Evolutionary conservation across 441 rosid species (phyloP).

Genomic region (Populus tomentosa): DNA sequence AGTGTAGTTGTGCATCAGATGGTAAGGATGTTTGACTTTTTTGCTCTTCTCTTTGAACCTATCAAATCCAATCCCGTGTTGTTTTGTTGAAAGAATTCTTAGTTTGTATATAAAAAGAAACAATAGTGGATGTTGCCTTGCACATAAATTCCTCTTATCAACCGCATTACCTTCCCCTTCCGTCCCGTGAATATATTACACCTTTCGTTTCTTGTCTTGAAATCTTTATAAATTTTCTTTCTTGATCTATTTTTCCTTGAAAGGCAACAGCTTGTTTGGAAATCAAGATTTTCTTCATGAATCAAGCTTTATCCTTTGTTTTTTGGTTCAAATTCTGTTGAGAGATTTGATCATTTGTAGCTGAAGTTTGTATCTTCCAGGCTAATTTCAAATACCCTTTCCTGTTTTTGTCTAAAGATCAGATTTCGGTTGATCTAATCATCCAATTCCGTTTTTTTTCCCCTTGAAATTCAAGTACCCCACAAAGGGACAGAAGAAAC

Average conservation of each 20-base stretch:
- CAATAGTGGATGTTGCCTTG: constrained; percentile 7
- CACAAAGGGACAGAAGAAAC: background rate
- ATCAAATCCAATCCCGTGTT: background rate
- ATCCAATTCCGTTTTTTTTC: background rate
- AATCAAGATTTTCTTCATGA: background rate
- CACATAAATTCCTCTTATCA: constrained; percentile 17
- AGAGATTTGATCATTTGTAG: constrained; percentile 11
- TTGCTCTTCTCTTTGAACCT: constrained; percentile 2
- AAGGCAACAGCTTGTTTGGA: background rate
- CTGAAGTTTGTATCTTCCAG: constrained; percentile 11
- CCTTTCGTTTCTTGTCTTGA: background rate
- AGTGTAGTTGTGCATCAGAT: constrained; percentile 9
- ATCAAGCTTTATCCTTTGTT: background rate
- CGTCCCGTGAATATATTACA: background rate
- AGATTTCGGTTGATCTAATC: background rate
- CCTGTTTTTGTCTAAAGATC: background rate
- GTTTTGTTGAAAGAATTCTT: background rate
- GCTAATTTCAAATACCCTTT: constrained; percentile 2
- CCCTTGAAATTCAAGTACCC: constrained; percentile 7
- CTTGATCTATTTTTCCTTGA: constrained; percentile 7
- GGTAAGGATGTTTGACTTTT: constrained; percentile 35
- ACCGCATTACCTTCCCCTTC: background rate
- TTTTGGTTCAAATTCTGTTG: background rate
- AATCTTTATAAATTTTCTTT: background rate
- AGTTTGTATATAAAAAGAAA: background rate